phyloP scores from a whole-genome alignment of 176 grass and related monocot species.

The Zoysia pacifica region DNA sequence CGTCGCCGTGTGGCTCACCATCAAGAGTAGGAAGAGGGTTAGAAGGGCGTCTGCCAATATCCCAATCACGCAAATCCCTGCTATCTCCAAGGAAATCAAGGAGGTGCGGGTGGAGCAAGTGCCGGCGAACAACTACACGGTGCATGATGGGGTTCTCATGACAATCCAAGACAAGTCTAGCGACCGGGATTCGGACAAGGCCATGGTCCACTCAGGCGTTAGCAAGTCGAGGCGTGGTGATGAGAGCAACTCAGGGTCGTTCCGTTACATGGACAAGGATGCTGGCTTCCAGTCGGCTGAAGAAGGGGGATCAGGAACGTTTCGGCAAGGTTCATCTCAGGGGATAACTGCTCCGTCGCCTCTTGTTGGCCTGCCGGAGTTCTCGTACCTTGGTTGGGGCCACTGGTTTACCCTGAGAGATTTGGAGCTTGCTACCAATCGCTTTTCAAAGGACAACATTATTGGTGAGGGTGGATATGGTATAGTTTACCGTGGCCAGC shows the following conservation, averaged over 20 bases:
- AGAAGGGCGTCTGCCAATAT: slow-evolving; percentile 63
- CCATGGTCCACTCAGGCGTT: slow-evolving; percentile 61
- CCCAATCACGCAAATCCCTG: slow-evolving; percentile 73
- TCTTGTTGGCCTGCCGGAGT: slow-evolving; percentile 77
- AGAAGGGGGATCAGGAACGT: slow-evolving; percentile 63
- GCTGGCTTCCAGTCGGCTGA: slow-evolving; percentile 66
- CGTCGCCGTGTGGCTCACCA: slow-evolving; percentile 67
- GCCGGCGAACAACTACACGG: slow-evolving; percentile 43
- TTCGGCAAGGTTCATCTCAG: slow-evolving; percentile 58
- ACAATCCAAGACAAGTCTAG: slow-evolving; percentile 65
- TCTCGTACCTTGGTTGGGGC: slow-evolving; percentile 83
- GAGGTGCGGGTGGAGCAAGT: slow-evolving; percentile 85
- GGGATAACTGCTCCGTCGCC: slow-evolving; percentile 74
- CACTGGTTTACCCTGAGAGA: slow-evolving; percentile 89
- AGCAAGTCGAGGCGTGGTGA: slow-evolving; percentile 69
- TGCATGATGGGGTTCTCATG: slow-evolving; percentile 53
- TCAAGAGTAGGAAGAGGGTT: slow-evolving; percentile 62
- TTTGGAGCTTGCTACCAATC: slow-evolving; percentile 68
- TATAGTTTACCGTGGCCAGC: slow-evolving; percentile 73
- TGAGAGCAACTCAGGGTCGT: slow-evolving; percentile 93
- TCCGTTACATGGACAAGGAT: slow-evolving; percentile 78
- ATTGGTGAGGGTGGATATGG: slow-evolving; percentile 85
- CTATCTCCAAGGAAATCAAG: slow-evolving; percentile 87
- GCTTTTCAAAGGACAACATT: slow-evolving; percentile 77
- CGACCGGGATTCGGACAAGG: slow-evolving; percentile 64